These are phyloP conservation scores for Misopates orontium DNA, from an alignment of 257 asterid species.

Conservation along the genomic window DNA sequence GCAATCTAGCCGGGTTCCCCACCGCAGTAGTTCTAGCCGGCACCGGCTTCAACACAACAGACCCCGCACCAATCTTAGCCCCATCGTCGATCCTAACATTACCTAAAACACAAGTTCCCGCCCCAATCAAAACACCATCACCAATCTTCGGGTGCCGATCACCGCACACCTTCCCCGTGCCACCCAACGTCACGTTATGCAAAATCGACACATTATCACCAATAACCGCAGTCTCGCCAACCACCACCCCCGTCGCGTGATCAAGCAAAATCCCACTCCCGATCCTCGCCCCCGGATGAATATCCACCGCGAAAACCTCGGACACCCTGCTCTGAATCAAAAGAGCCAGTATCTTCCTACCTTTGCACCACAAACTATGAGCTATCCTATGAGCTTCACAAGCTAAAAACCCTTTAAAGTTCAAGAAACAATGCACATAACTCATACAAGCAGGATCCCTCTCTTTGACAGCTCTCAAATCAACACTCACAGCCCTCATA, in stretches of 20 bases:
- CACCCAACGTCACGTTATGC: slow-evolving; percentile 91
- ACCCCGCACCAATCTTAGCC: slow-evolving; percentile 92
- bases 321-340: slow-evolving; percentile 72
- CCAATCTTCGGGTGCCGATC: slow-evolving; percentile 89
- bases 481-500: slow-evolving; percentile 34
- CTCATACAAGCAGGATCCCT: slow-evolving; percentile 59
- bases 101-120: slow-evolving; percentile 89
- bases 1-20: slow-evolving; percentile 82
- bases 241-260: slow-evolving; percentile 85
- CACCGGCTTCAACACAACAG: slow-evolving; percentile 75
- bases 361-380: slow-evolving; percentile 65
- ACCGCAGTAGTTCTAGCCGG: slow-evolving; percentile 89
- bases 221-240: slow-evolving; percentile 87
- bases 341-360: slow-evolving; percentile 62
- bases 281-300: slow-evolving; percentile 85
- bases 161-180: slow-evolving; percentile 78
- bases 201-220: slow-evolving; percentile 84
- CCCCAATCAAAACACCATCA: slow-evolving; percentile 87
- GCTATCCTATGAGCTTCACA: slow-evolving; percentile 35
- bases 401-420: slow-evolving; percentile 48
- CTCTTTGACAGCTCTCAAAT: slow-evolving; percentile 51
- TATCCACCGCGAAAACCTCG: slow-evolving; percentile 82
- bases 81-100: slow-evolving; percentile 78
- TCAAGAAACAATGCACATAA: slow-evolving; percentile 48
- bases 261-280: slow-evolving; percentile 87